phyloP scores from a whole-genome alignment of 768 basidiomycete species.

The Trametes punicea region DNA sequence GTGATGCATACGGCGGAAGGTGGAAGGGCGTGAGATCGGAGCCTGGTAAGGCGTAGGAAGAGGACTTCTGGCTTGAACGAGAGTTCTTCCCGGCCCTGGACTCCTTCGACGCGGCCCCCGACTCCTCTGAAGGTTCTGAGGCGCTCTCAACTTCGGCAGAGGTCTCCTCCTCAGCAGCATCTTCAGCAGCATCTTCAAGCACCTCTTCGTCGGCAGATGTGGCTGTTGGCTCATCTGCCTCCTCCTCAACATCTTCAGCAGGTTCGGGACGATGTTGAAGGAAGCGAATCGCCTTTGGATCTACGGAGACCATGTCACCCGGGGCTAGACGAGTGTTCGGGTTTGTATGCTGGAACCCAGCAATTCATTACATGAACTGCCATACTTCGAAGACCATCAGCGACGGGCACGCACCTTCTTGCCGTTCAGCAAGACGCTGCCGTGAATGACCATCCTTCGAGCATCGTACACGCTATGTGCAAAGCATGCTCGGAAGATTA shows the following conservation, averaged over 20 bases:
- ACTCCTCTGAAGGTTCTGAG: not conserved
- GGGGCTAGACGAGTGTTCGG: conserved; percentile 88
- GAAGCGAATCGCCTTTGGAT: conserved; percentile 77
- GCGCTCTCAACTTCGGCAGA: conserved; percentile 23
- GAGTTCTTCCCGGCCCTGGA: conserved; percentile 1
- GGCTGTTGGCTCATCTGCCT: conserved; percentile 14
- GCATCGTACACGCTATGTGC: conserved; percentile 89
- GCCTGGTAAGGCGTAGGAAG: conserved; percentile 8
- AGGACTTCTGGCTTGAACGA: conserved; percentile 6
- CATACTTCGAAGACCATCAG: not conserved
- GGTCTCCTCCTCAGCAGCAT: conserved; percentile 15
- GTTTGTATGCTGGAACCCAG: conserved; percentile 59
- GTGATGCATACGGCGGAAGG: conserved; percentile 83
- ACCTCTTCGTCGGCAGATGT: conserved; percentile 4
- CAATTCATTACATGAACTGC: not conserved
- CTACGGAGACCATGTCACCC: conserved; percentile 91
- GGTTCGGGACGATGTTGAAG: conserved; percentile 40
- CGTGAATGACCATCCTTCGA: conserved; percentile 79
- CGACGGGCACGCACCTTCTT: conserved; percentile 57
- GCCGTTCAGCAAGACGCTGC: conserved; percentile 86
- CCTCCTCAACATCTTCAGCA: conserved; percentile 12
- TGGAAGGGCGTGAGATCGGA: conserved; percentile 64
- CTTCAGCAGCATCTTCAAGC: conserved; percentile 9
- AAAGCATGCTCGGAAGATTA: conserved; percentile 88
- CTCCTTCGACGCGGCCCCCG: not conserved